Evolutionary conservation across 108 stramenopile genomes (phyloP), one percentile per base, ranked within the genome.

Genomic region (Skeletonema potamos): DNA sequence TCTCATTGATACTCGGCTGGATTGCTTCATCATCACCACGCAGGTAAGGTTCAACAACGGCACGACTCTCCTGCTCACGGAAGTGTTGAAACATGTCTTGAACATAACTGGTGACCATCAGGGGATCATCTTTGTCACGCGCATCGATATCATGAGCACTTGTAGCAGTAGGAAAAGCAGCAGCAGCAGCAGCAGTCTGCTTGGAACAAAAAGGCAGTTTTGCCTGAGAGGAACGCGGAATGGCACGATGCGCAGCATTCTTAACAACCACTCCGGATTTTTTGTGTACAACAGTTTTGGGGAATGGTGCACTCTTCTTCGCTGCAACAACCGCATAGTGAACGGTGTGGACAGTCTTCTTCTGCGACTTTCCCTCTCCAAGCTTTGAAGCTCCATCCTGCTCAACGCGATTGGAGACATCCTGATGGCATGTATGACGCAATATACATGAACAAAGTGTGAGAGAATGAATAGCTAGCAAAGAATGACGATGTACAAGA

Each of bases 21-120:
- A 51, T 24, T 51, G 48, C 48, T 22, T 51, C 22, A 22, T 51
- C 22, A 22, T 51, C 48, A 39, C 37, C 27, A 18, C 33, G 41
- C 86, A 97, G 95, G 77, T 94, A 95, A n/a, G 71, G 83, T 43
- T 68, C 68, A 7, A 81, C 68, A 30, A 75, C 68, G 20, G 67
- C 66, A 34, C 67, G 33, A 27, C 65, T 57, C 82, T 97, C 96
- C 64, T 81, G 48, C 28, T 74, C 77, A 33, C 82, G 69, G 77
- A 87, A 95, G 70, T 92, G 82, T 33, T 54, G 51, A 83, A 91
- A 97, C 83, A 96, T 94, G 48, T 92, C 90, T 54, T 86, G 67
- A 6, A 94, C 95, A 64, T 97, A 97, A 39, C 76, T 88, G 4
- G 92, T 85, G 1, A 87, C 92, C 51, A 76, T 70, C 20, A 89